Conservation (phyloP, 345 rosid genomes). For the Gossypium mustelinum region DNA sequence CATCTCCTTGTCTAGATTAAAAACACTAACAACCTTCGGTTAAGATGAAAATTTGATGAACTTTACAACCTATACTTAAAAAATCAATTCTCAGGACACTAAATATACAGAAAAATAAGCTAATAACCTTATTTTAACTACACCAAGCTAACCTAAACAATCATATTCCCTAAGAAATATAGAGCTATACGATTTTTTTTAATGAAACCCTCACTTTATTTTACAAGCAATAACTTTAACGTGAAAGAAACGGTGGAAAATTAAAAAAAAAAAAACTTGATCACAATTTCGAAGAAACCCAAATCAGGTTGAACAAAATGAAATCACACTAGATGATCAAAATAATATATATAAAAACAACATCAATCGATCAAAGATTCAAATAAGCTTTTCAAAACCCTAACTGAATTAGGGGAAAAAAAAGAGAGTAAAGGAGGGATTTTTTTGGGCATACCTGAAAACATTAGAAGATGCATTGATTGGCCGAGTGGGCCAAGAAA, state of each 20-base stretch:
- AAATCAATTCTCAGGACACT: background rate
- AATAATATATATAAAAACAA: background rate
- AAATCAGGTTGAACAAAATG: background rate
- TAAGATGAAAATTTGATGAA: background rate
- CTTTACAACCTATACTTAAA: background rate
- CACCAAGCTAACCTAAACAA: background rate
- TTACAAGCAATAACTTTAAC: background rate
- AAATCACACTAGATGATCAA: background rate
- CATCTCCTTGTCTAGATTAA: background rate
- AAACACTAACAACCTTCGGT: background rate
- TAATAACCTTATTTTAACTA: background rate
- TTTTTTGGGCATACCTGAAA: slow-evolving; percentile 39
- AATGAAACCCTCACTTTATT: no score
- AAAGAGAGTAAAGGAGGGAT: background rate
- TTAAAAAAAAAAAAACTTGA: background rate
- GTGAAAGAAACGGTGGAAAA: background rate
- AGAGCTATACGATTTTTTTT: no score
- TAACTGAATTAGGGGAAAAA: background rate
- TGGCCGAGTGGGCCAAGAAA: slow-evolving; percentile 70
- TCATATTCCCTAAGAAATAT: no score
- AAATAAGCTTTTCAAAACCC: slow-evolving; percentile 1
- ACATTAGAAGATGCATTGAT: slow-evolving; percentile 47
- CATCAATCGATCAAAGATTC: background rate
- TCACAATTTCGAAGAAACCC: slow-evolving; percentile 11
- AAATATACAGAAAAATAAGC: background rate